phyloP scores from a whole-genome alignment of 2,329 filamentous ascomycete species.

The Neopestalotiopsis clavispora region DNA sequence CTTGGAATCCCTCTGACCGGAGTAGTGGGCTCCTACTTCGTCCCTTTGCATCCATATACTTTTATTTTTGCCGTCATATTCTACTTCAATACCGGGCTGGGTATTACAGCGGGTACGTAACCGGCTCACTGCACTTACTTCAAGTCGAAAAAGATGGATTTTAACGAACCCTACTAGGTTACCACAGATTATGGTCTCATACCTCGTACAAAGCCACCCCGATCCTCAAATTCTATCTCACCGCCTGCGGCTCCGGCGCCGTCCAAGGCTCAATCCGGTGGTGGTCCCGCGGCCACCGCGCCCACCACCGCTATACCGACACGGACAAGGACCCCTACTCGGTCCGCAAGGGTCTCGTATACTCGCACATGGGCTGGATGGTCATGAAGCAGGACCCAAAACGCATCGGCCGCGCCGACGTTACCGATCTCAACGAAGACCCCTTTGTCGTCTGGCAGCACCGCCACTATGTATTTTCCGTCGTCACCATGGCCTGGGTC shows the following conservation, averaged over 20 bases:
- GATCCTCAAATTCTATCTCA: slow-evolving; percentile 82
- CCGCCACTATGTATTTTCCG: slow-evolving; percentile 81
- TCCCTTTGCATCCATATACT: slow-evolving; percentile 10
- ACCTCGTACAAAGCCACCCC: slow-evolving; percentile 78
- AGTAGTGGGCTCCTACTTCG: background rate
- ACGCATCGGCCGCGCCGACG: slow-evolving; percentile 85
- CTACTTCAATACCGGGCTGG: slow-evolving; percentile 84
- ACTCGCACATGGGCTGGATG: slow-evolving; percentile 90
- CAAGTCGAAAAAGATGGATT: background rate
- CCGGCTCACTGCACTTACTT: slow-evolving; percentile 29
- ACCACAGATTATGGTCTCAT: slow-evolving; percentile 83
- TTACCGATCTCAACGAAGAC: slow-evolving; percentile 86
- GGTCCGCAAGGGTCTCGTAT: slow-evolving; percentile 75
- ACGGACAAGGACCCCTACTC: slow-evolving; percentile 93
- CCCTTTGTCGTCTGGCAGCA: slow-evolving; percentile 87
- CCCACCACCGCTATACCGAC: slow-evolving; percentile 90
- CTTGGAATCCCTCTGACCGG: slow-evolving; percentile 3
- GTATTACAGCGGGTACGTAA: slow-evolving; percentile 72
- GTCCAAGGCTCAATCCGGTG: slow-evolving; percentile 83
- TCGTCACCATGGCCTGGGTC: slow-evolving; percentile 76
- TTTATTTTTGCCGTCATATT: slow-evolving; percentile 56
- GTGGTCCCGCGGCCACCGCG: slow-evolving; percentile 87
- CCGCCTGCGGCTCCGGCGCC: slow-evolving; percentile 79
- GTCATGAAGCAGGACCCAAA: slow-evolving; percentile 93
- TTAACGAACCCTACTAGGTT: slow-evolving; percentile 26